A percentile compares a stretch with the other conserved stretches of the same genome.
These are phyloP conservation scores for Pelargonium cotyledonis DNA, from an alignment of 441 rosid species.

Conservation along the genomic window DNA sequence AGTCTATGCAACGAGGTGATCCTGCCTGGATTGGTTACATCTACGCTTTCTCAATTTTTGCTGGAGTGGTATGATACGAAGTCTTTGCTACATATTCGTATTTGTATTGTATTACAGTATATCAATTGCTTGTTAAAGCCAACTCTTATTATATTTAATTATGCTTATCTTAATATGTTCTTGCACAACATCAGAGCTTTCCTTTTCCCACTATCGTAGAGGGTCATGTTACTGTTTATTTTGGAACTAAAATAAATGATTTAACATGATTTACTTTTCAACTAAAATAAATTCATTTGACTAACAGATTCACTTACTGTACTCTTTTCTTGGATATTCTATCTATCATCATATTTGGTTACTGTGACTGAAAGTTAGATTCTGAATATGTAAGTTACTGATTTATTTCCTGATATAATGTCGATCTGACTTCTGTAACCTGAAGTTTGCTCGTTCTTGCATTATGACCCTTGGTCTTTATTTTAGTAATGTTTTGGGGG, in stretches of 20 bases:
- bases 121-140: background rate
- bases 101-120: background rate
- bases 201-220: background rate
- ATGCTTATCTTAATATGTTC: slow-evolving; percentile 4
- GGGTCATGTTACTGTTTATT: background rate
- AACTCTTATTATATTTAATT: background rate
- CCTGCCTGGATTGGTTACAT: slow-evolving; percentile 95
- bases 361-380: background rate
- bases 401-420: background rate
- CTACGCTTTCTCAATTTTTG: slow-evolving; percentile 81
- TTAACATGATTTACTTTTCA: background rate
- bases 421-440: too few relatives aligned
- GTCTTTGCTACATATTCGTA: slow-evolving; percentile 1
- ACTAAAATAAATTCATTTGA: background rate
- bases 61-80: slow-evolving; percentile 78
- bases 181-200: background rate
- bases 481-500: background rate
- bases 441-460: background rate
- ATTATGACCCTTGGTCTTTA: background rate
- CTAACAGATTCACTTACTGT: too few relatives aligned
- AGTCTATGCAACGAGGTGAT: slow-evolving; percentile 97
- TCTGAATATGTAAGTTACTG: background rate
- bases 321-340: too few relatives aligned
- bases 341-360: too few relatives aligned
- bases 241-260: slow-evolving; percentile 1